These are phyloP conservation scores for Colletotrichum euphorbiae DNA, from an alignment of 2,329 filamentous ascomycete genomes.

Conservation along the genomic window DNA sequence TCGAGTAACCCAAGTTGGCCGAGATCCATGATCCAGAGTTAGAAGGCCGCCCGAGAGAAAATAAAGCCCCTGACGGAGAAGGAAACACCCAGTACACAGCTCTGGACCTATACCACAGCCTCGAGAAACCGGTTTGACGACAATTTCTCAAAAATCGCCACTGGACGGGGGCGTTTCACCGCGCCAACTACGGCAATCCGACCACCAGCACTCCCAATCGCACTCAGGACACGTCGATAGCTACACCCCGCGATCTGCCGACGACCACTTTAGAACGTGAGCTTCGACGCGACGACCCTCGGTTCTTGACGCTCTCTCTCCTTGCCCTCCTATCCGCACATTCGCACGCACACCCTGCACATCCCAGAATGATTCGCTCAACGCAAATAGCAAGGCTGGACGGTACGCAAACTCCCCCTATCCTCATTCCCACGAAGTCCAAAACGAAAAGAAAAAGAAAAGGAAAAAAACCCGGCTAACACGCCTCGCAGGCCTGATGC, in stretches of 20 bases:
- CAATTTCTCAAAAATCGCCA: background rate
- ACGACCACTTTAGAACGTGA: slow-evolving; percentile 7
- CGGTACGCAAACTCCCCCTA: slow-evolving; percentile 63
- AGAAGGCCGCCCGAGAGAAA: background rate
- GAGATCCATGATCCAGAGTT: slow-evolving; percentile 29
- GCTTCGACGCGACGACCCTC: background rate
- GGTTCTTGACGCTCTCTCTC: background rate
- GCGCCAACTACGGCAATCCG: slow-evolving; percentile 5
- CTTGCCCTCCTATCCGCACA: background rate
- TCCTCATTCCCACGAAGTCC: slow-evolving; percentile 3
- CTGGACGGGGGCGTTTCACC: background rate
- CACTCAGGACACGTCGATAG: slow-evolving; percentile 33
- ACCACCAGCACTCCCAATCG: background rate
- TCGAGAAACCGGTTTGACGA: background rate
- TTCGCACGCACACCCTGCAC: background rate
- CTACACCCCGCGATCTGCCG: slow-evolving; percentile 16
- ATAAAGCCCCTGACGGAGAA: slow-evolving; percentile 20
- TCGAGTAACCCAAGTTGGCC: background rate
- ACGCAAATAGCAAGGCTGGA: slow-evolving; percentile 96
- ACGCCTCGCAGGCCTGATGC: slow-evolving; percentile 78
- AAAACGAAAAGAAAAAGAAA: slow-evolving; percentile 43
- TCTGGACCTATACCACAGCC: slow-evolving; percentile 2
- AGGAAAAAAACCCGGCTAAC: too few relatives aligned
- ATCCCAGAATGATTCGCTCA: slow-evolving; percentile 79
- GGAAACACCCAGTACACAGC: slow-evolving; percentile 24